Base-by-base conservation (phyloP, 495 filamentous ascomycete species). In the Oidiodendron maius region DNA sequence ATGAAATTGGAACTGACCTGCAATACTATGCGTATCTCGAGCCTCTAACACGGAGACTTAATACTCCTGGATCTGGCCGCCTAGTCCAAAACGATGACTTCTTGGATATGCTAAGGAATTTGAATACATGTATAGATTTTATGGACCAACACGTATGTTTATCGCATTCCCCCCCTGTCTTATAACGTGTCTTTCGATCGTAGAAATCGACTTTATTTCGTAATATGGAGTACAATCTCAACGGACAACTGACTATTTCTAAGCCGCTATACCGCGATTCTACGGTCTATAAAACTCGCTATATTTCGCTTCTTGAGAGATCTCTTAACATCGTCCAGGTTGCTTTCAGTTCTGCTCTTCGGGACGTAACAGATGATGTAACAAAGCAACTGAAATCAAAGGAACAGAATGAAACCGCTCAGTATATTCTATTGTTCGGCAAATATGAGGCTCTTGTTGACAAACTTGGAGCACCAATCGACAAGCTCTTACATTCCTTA, bases 11-110 rank as follows among this genome's bases (percentile, higher is more conserved):
- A 5, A 79, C 83, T 22, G 94, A 95, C 52, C 72, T 96, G 4
- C 81, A 89, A 53, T 96, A 95, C 61, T 99, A 96, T 61, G 79
- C 82, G 17, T 94, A 91, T 61, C 75, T 97, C 17, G 93, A 96
- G 49, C 90, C 85, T 41, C 87, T 91, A 40, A 96, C 90, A 10
- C 77, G 89, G 43, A 77, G 86, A 22, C 78, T 98, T 35, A 96
- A 96, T 71, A 90, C 90, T 18, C 93, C 94, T 8, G 89, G 90
- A 12, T 89, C 90, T 17, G 80, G 83, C 24, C 90, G 82, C 54
- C 76, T 89, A 36, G 89, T 91, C 32, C 83, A 87, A 43, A 83
- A 81, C 50, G 80, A 82, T 55, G 84, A 82, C 46, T 97, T 91
- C 59, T 83, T 80, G 9, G 86, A 95, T 48, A 91, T 96, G 74